Evolutionary conservation across 1,284 basidiomycete genomes (phyloP).

Genomic region (Thecaphora thlaspeos): DNA sequence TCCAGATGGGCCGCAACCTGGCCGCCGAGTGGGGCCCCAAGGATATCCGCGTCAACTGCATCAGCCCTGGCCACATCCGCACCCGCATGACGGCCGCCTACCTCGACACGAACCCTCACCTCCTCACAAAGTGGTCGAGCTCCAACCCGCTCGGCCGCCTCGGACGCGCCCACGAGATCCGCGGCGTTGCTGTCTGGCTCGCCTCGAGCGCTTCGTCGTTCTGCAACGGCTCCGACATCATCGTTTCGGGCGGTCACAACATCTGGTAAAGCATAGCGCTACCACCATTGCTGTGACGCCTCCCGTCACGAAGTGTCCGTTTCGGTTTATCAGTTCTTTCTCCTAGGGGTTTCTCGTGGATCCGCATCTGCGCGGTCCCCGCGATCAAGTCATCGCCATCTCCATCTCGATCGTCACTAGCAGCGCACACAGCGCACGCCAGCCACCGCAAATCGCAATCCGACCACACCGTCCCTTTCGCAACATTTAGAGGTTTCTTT

Average conservation of each 20-base stretch:
- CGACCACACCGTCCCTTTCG: too few species aligned
- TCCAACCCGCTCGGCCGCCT: constrained; percentile 74
- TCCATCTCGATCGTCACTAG: too few species aligned
- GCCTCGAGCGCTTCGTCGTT: constrained; percentile 63
- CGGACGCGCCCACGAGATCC: constrained; percentile 72
- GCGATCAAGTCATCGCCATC: too few species aligned
- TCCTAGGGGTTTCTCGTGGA: too few species aligned
- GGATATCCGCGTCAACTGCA: constrained; percentile 62
- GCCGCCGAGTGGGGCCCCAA: constrained; percentile 75
- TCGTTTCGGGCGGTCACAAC: constrained; percentile 57
- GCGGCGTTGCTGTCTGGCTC: constrained; percentile 76
- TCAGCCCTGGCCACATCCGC: constrained; percentile 55
- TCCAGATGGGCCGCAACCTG: constrained; percentile 79
- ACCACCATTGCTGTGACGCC: too few species aligned
- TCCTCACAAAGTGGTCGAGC: constrained; percentile 71
- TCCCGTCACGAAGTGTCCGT: too few species aligned
- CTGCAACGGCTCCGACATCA: constrained; percentile 55
- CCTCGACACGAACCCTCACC: constrained; percentile 69
- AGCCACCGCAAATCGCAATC: too few species aligned
- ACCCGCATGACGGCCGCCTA: constrained; percentile 75
- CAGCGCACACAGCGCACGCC: too few species aligned
- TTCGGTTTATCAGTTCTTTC: too few species aligned
- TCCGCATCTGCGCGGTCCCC: too few species aligned
- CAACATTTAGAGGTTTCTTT: too few species aligned
- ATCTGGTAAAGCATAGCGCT: constrained; percentile 58